phyloP scores from a whole-genome alignment of 495 filamentous ascomycete species.

The Lasiosphaeriaceae sp. region DNA sequence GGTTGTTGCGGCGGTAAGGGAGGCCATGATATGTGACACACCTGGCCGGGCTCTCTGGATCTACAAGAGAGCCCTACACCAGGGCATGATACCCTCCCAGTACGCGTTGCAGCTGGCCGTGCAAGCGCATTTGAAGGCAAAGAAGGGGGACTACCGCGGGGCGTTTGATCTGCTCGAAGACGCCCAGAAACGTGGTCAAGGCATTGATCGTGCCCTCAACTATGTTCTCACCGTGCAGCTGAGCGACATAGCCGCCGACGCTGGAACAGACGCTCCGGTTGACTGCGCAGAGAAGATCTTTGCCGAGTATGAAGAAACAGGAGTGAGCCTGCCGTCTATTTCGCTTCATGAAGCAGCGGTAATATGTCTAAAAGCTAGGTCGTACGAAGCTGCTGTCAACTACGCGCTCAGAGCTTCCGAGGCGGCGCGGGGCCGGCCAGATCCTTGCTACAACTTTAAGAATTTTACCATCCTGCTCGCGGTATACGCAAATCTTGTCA shows the following conservation, averaged over 20 bases:
- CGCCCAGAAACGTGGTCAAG: slow-evolving; percentile 29
- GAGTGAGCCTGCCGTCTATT: slow-evolving; percentile 23
- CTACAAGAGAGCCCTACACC: slow-evolving; percentile 31
- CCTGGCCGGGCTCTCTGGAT: slow-evolving; percentile 26
- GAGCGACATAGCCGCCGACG: slow-evolving; percentile 3
- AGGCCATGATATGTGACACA: slow-evolving; percentile 18
- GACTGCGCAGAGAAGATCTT: slow-evolving; percentile 11
- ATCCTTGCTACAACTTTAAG: slow-evolving; percentile 30
- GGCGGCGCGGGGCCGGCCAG: slow-evolving; percentile 3
- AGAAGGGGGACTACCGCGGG: slow-evolving; percentile 2
- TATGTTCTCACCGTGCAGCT: slow-evolving; percentile 25
- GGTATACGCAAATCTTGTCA: slow-evolving; percentile 33
- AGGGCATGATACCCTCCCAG: slow-evolving; percentile 27
- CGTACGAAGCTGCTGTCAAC: slow-evolving; percentile 29
- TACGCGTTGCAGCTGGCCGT: slow-evolving; percentile 38
- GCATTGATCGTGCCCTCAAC: slow-evolving; percentile 27
- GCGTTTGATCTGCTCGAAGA: slow-evolving; percentile 30
- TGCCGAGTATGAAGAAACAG: slow-evolving; percentile 22
- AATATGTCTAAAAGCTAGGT: slow-evolving; percentile 25
- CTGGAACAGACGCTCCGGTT: slow-evolving; percentile 18
- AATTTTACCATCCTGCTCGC: slow-evolving; percentile 38
- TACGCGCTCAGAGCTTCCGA: slow-evolving; percentile 32
- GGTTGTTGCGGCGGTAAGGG: slow-evolving; percentile 35
- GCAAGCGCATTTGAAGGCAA: slow-evolving; percentile 30
- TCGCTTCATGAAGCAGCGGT: slow-evolving; percentile 38